Percentiles rank a stretch among this genome's conserved stretches.
Evolutionary conservation across 345 rosid genomes (phyloP).

Genomic region (Mercurialis annua): DNA sequence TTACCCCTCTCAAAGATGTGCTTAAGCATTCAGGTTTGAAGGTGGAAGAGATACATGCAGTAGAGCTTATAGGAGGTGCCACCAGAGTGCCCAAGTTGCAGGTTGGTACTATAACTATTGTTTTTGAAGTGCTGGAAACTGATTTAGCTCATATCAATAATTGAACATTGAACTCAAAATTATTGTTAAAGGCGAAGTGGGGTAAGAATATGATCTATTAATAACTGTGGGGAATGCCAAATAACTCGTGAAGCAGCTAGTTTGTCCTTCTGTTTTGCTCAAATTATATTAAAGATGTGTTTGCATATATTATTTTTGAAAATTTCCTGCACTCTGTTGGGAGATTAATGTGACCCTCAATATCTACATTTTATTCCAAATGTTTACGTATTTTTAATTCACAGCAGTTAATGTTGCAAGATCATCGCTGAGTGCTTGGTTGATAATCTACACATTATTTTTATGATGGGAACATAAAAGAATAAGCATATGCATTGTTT

Average conservation of each 20-base stretch:
- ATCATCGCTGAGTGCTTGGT: too few relatives aligned
- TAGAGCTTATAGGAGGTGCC: conserved; percentile 96
- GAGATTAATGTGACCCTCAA: too few relatives aligned
- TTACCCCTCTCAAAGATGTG: conserved; percentile 73
- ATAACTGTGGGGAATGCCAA: not conserved
- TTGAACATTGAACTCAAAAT: not conserved
- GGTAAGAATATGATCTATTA: not conserved
- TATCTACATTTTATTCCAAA: too few relatives aligned
- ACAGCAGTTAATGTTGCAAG: too few relatives aligned
- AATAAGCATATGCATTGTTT: too few relatives aligned
- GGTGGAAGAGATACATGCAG: conserved; percentile 75
- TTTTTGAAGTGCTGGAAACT: not conserved
- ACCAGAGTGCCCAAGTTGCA: conserved; percentile 98
- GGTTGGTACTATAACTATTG: conserved; percentile 42
- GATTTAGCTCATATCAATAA: not conserved
- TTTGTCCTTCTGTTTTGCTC: not conserved
- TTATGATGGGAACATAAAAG: too few relatives aligned
- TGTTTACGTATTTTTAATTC: too few relatives aligned
- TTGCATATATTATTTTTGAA: too few relatives aligned
- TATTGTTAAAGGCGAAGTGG: not conserved
- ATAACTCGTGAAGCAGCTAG: not conserved
- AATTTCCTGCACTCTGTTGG: too few relatives aligned
- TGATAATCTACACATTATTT: too few relatives aligned
- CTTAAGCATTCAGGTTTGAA: conserved; percentile 72
- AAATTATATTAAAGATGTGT: not conserved